Evolutionary conservation across 495 filamentous ascomycete species (phyloP).

Genomic region (Articulospora tetracladia): DNA sequence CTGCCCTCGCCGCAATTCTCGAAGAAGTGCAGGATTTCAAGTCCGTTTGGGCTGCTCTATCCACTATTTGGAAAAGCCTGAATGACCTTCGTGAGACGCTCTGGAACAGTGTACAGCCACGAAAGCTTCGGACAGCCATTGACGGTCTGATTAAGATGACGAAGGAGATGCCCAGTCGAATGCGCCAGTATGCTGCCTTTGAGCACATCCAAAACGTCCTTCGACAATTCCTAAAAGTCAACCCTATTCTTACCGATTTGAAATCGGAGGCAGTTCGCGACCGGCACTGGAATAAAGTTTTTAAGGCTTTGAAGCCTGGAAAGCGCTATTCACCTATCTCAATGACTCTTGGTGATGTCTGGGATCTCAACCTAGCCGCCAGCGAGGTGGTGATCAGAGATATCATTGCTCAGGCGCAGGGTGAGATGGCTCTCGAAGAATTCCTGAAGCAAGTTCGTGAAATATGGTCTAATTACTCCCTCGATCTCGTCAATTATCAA

Average conservation of each 20-base stretch:
- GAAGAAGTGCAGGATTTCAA: conserved; percentile 99
- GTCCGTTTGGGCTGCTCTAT: conserved; percentile 92
- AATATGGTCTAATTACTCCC: conserved; percentile 89
- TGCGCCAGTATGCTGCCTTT: conserved; percentile 98
- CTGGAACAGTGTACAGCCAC: conserved; percentile 89
- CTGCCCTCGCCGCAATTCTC: conserved; percentile 70
- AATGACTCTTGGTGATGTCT: conserved; percentile 93
- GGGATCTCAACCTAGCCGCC: conserved; percentile 86
- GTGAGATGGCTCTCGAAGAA: conserved; percentile 97
- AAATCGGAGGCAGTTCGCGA: conserved; percentile 97
- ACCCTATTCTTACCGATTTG: conserved; percentile 80
- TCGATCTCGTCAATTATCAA: conserved; percentile 95
- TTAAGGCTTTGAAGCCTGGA: conserved; percentile 86
- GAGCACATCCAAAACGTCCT: conserved; percentile 93
- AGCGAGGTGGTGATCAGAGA: conserved; percentile 84
- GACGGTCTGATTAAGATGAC: conserved; percentile 95
- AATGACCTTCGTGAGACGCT: conserved; percentile 88
- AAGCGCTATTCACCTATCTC: conserved; percentile 89
- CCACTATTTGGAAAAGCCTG: conserved; percentile 94
- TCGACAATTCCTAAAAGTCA: conserved; percentile 85
- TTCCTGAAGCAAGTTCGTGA: conserved; percentile 96
- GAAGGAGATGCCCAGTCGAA: conserved; percentile 98
- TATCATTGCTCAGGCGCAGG: conserved; percentile 92
- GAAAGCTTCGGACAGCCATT: conserved; percentile 83
- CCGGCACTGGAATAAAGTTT: conserved; percentile 95